Evolutionary conservation across 441 rosid species (phyloP).

Genomic region (Erodium trifolium): DNA sequence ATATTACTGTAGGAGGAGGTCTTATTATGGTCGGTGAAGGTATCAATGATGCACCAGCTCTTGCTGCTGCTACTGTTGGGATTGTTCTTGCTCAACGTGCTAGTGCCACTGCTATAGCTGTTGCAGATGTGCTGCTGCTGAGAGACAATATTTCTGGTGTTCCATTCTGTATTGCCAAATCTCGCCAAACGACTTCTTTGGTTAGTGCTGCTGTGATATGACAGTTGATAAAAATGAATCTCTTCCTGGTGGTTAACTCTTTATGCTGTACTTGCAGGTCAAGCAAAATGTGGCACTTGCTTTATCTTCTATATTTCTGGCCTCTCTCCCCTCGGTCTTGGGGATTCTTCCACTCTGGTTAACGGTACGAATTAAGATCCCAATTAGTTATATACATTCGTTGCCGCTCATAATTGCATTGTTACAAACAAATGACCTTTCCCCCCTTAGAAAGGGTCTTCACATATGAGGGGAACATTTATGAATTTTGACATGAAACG

Average conservation of each 20-base stretch:
- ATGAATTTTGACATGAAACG: neutral
- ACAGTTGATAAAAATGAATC: neutral
- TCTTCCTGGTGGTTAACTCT: conserved; percentile 16
- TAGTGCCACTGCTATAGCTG: conserved; percentile 83
- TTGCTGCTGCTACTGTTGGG: conserved; percentile 92
- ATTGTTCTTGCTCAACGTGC: conserved; percentile 96
- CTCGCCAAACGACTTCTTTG: conserved; percentile 73
- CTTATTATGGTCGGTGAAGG: conserved; percentile 95
- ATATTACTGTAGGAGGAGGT: conserved; percentile 66
- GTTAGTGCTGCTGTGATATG: conserved; percentile 23
- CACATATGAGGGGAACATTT: neutral
- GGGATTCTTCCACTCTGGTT: conserved; percentile 83
- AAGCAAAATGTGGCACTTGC: conserved; percentile 86
- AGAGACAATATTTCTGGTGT: conserved; percentile 65
- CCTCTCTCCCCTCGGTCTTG: conserved; percentile 72
- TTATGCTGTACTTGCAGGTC: conserved; percentile 37
- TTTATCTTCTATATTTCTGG: conserved; percentile 57
- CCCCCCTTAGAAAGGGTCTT: neutral
- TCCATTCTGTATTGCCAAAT: conserved; percentile 80
- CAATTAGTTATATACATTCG: neutral
- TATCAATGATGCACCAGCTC: conserved; percentile 90
- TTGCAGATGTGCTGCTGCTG: conserved; percentile 71
- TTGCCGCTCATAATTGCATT: neutral
- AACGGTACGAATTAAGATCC: conserved; percentile 42
- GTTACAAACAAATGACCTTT: neutral